Percentiles rank a stretch among this genome's conserved stretches.
phyloP scores from a whole-genome alignment of 768 basidiomycete species.

The Candolleomyces eurysporus region DNA sequence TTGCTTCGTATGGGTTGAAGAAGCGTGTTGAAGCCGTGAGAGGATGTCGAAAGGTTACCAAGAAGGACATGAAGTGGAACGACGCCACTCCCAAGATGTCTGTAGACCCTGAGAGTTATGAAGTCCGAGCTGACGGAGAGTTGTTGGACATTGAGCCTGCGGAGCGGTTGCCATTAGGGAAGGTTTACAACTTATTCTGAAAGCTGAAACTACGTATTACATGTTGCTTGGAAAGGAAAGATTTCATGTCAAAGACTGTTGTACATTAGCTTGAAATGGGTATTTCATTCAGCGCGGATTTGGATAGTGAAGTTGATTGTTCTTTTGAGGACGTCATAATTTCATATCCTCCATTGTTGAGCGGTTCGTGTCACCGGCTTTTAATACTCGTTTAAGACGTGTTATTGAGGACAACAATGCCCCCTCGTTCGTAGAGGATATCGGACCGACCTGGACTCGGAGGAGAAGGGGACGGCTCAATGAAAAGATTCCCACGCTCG shows the following conservation, averaged over 20 bases:
- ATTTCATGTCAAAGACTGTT: too few relatives aligned
- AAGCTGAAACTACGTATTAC: background rate
- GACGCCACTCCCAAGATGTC: slow-evolving; percentile 73
- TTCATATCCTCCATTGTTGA: too few relatives aligned
- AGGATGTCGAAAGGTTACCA: slow-evolving; percentile 70
- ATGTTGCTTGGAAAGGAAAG: too few relatives aligned
- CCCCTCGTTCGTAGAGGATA: too few relatives aligned
- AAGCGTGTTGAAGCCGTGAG: slow-evolving; percentile 66
- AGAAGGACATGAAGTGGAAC: slow-evolving; percentile 96
- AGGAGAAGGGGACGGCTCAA: background rate
- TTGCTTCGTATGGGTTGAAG: slow-evolving; percentile 53
- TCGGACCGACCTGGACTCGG: background rate
- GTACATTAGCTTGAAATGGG: too few relatives aligned
- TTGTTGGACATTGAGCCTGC: slow-evolving; percentile 79
- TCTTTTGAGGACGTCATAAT: too few relatives aligned
- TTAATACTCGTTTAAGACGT: too few relatives aligned
- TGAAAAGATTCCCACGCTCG: background rate
- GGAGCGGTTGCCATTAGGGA: slow-evolving; percentile 60
- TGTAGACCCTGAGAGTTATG: slow-evolving; percentile 92
- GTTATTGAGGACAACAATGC: too few relatives aligned
- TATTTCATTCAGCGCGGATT: too few relatives aligned
- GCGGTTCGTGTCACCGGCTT: too few relatives aligned
- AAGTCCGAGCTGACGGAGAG: slow-evolving; percentile 78
- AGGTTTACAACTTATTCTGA: slow-evolving; percentile 78
- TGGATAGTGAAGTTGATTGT: too few relatives aligned